Conservation (phyloP, 495 filamentous ascomycete species). For the Aspergillus funiculosus region DNA sequence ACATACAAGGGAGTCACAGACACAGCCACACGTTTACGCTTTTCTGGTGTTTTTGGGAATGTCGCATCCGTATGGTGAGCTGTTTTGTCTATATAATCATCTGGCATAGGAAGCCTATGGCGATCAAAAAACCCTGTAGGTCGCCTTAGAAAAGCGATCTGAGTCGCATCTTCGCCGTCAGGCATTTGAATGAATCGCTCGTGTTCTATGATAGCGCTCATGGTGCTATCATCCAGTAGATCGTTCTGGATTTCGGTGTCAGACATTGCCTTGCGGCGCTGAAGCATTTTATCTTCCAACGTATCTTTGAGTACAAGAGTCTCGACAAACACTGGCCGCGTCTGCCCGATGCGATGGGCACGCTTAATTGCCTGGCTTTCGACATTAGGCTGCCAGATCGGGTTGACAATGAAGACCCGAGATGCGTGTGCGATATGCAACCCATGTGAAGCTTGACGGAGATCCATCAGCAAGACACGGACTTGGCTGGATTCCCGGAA, state of each 20-base stretch:
- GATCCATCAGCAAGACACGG: slow-evolving; percentile 83
- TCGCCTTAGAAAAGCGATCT: slow-evolving; percentile 23
- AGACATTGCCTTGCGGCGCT: slow-evolving; percentile 70
- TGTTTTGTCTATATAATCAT: slow-evolving; percentile 18
- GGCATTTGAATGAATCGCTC: slow-evolving; percentile 58
- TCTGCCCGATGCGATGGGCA: slow-evolving; percentile 82
- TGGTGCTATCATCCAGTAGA: slow-evolving; percentile 68
- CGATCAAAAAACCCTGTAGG: slow-evolving; percentile 37
- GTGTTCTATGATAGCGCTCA: slow-evolving; percentile 74
- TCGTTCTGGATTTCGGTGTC: slow-evolving; percentile 61
- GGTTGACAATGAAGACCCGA: slow-evolving; percentile 87
- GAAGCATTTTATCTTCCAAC: slow-evolving; percentile 78
- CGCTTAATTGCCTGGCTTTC: slow-evolving; percentile 91
- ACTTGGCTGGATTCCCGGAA: slow-evolving; percentile 63
- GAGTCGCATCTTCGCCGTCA: slow-evolving; percentile 28
- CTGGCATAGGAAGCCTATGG: slow-evolving; percentile 36
- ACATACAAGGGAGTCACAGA: no score
- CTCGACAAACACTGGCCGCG: slow-evolving; percentile 73
- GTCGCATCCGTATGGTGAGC: background rate
- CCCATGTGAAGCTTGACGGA: slow-evolving; percentile 79
- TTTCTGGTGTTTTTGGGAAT: slow-evolving; percentile 6
- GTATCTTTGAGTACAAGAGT: slow-evolving; percentile 78
- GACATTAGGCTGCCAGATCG: slow-evolving; percentile 77
- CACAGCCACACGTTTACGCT: slow-evolving; percentile 21
- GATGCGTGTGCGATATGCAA: slow-evolving; percentile 77